Conservation (phyloP, 768 basidiomycete species). For the Suillus tomentosus region DNA sequence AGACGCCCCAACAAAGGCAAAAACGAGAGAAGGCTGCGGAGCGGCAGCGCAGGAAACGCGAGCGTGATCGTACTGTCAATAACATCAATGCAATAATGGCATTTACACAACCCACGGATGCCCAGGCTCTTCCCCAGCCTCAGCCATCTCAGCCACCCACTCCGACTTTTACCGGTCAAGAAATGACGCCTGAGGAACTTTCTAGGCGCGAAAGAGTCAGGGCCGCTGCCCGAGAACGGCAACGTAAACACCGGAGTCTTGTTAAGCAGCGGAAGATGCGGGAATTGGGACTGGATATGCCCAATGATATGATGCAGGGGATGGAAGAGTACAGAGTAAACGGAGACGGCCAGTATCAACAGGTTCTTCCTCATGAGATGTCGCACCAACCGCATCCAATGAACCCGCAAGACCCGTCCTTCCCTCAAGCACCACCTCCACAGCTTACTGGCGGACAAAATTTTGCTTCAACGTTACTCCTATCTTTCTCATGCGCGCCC, state of each 20-base stretch:
- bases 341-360: constrained; percentile 41
- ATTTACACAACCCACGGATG: constrained; percentile 37
- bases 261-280: constrained; percentile 82
- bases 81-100: constrained; percentile 44
- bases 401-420: constrained; percentile 59
- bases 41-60: constrained; percentile 80
- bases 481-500: constrained; percentile 76
- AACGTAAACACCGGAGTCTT: constrained; percentile 77
- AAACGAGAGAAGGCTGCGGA: constrained; percentile 89
- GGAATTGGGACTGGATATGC: constrained; percentile 82
- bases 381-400: constrained; percentile 31
- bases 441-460: constrained; percentile 63
- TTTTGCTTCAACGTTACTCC: constrained; percentile 75
- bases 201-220: constrained; percentile 71
- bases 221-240: constrained; percentile 76
- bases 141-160: constrained; percentile 32
- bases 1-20: constrained; percentile 68
- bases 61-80: constrained; percentile 57
- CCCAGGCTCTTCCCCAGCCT: constrained; percentile 35
- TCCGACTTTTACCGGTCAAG: constrained; percentile 29
- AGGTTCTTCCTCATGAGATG: constrained; percentile 39
- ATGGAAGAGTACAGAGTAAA: constrained; percentile 69
- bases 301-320: constrained; percentile 65
- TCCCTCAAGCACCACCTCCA: constrained; percentile 53
- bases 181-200: constrained; percentile 63